phyloP scores from a whole-genome alignment of 2,329 filamentous ascomycete species.

The Cyanodermella asteris region DNA sequence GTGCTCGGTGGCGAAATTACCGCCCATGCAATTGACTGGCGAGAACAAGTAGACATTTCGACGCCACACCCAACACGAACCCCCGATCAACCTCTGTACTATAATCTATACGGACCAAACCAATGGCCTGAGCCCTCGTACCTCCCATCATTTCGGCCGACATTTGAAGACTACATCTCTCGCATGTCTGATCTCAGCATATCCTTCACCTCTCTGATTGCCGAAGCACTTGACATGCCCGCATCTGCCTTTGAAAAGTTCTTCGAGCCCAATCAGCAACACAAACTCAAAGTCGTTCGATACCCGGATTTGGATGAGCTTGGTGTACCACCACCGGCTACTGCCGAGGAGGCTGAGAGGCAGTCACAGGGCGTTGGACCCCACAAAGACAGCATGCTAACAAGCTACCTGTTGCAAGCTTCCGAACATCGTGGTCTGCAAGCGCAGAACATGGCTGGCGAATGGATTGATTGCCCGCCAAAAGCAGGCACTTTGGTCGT shows the following conservation, averaged over 20 bases:
- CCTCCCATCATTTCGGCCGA: constrained; percentile 44
- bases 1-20: constrained; percentile 40
- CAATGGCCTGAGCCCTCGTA: constrained; percentile 51
- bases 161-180: constrained; percentile 53
- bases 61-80: constrained; percentile 50
- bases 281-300: constrained; percentile 78
- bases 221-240: constrained; percentile 59
- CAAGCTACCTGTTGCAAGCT: constrained; percentile 61
- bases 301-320: constrained; percentile 53
- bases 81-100: constrained; percentile 42
- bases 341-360: constrained; percentile 10
- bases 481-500: constrained; percentile 60
- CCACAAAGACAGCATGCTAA: constrained; percentile 71
- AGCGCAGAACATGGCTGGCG: constrained; percentile 55
- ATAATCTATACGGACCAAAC: constrained; percentile 53
- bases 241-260: constrained; percentile 51
- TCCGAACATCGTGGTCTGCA: constrained; percentile 56
- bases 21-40: constrained; percentile 51
- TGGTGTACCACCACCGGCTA: constrained; percentile 14
- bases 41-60: constrained; percentile 71
- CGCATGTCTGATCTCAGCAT: constrained; percentile 53
- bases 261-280: constrained; percentile 50
- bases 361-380: constrained; percentile 43
- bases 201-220: constrained; percentile 57
- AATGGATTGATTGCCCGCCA: constrained; percentile 68